Evolutionary conservation across 495 filamentous ascomycete species (phyloP).

Genomic region (Rhypophila decipiens): DNA sequence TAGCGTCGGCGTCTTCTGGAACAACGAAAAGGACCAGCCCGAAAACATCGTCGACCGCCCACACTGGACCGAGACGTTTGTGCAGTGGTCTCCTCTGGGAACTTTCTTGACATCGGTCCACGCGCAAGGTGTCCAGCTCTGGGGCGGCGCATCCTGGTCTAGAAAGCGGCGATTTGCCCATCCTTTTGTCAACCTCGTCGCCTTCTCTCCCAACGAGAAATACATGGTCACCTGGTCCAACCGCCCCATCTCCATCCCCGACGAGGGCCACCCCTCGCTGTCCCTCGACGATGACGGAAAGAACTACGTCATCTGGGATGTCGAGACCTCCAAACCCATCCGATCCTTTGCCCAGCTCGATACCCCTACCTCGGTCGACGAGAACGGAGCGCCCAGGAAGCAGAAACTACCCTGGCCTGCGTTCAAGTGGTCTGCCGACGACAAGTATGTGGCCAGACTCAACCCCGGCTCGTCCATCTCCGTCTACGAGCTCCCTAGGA

Average conservation of each 20-base stretch:
- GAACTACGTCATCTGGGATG: constrained; percentile 98
- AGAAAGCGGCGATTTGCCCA: constrained; percentile 89
- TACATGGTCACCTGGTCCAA: constrained; percentile 97
- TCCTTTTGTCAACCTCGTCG: constrained; percentile 88
- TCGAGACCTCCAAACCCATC: constrained; percentile 80
- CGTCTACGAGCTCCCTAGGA: constrained; percentile 87
- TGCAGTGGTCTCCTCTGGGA: constrained; percentile 94
- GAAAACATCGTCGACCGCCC: constrained; percentile 83
- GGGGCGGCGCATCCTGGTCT: constrained; percentile 86
- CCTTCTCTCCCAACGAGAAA: constrained; percentile 89
- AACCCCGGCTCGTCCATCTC: constrained; percentile 83
- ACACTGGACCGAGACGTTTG: constrained; percentile 95
- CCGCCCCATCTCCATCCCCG: constrained; percentile 81
- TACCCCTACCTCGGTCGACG: constrained; percentile 50
- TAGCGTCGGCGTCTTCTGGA: constrained; percentile 92
- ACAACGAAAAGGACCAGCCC: constrained; percentile 85
- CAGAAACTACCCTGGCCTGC: constrained; percentile 96
- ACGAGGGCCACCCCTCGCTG: constrained; percentile 70
- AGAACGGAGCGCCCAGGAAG: constrained; percentile 51
- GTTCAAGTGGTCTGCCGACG: constrained; percentile 98
- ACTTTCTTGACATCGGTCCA: constrained; percentile 94
- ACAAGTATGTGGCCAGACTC: constrained; percentile 92
- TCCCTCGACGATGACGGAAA: constrained; percentile 93
- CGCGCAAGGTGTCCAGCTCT: constrained; percentile 90
- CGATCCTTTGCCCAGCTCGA: constrained; percentile 90